Conservation (phyloP, 2,329 filamentous ascomycete genomes). For the Arachnomyces sp. region DNA sequence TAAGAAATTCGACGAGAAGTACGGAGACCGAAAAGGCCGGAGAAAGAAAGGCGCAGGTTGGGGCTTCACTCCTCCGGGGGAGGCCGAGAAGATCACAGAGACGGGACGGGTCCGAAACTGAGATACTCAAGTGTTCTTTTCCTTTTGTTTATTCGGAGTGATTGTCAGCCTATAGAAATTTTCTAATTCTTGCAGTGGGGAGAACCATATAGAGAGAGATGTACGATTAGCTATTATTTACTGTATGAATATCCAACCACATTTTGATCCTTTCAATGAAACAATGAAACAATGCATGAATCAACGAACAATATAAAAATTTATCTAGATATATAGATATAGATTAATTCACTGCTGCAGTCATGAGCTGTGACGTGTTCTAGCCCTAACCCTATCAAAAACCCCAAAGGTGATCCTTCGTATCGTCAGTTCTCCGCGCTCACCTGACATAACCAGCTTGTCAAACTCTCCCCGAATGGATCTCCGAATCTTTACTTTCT, state of each 20-base stretch:
- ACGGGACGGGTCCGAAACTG: slow-evolving; percentile 14
- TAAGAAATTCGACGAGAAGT: slow-evolving; percentile 91
- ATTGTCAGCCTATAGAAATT: neutral
- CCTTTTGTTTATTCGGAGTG: slow-evolving; percentile 2
- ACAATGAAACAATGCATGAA: no score
- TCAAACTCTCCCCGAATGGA: neutral
- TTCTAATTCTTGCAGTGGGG: neutral
- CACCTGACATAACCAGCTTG: no score
- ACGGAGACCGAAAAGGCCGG: slow-evolving; percentile 68
- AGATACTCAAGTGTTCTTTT: neutral
- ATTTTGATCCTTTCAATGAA: no score
- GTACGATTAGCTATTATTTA: no score
- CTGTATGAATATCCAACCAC: no score
- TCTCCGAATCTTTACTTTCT: neutral
- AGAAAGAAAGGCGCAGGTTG: slow-evolving; percentile 51
- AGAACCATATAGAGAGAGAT: no score
- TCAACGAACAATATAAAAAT: no score
- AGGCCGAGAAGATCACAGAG: slow-evolving; percentile 4
- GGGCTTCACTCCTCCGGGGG: slow-evolving; percentile 35
- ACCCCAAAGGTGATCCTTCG: no score
- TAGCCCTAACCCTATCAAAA: no score
- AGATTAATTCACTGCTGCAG: no score
- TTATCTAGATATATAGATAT: no score
- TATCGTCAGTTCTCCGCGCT: neutral
- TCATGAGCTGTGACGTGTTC: no score